phyloP scores from a whole-genome alignment of 75 land plant genomes.

The Cunninghamia lanceolata region DNA sequence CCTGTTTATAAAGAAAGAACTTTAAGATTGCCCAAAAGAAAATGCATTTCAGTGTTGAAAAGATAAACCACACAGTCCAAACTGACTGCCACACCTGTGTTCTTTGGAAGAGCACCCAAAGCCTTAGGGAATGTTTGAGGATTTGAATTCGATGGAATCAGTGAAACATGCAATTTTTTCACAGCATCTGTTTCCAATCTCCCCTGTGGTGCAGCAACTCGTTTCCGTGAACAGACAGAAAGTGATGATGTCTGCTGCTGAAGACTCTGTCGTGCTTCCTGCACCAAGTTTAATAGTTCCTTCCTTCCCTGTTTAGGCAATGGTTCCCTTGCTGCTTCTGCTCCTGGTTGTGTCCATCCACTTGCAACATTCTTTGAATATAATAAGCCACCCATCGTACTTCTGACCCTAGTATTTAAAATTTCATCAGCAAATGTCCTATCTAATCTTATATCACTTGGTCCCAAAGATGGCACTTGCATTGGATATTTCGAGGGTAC shows the following conservation, averaged over 20 bases:
- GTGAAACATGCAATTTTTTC: conserved; percentile 5
- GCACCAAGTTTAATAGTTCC: conserved; percentile 48
- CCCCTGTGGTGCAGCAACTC: conserved; percentile 63
- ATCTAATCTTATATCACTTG: background rate
- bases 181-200: conserved; percentile 18
- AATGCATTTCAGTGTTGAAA: background rate
- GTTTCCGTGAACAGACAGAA: conserved; percentile 58
- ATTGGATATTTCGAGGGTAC: background rate
- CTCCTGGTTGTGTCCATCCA: conserved; percentile 31
- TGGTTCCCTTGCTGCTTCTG: conserved; percentile 45
- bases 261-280: conserved; percentile 38
- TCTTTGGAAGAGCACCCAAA: background rate
- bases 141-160: background rate
- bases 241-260: conserved; percentile 20
- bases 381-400: background rate
- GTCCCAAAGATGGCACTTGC: background rate
- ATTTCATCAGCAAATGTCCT: conserved; percentile 6
- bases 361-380: conserved; percentile 42
- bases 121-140: background rate
- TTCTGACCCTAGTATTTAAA: background rate
- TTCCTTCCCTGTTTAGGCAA: conserved; percentile 57
- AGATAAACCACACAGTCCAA: background rate
- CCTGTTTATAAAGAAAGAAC: background rate
- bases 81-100: background rate
- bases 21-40: background rate